Conservation (phyloP, 1,284 basidiomycete genomes). For the Sphaerobolus stellatus region DNA sequence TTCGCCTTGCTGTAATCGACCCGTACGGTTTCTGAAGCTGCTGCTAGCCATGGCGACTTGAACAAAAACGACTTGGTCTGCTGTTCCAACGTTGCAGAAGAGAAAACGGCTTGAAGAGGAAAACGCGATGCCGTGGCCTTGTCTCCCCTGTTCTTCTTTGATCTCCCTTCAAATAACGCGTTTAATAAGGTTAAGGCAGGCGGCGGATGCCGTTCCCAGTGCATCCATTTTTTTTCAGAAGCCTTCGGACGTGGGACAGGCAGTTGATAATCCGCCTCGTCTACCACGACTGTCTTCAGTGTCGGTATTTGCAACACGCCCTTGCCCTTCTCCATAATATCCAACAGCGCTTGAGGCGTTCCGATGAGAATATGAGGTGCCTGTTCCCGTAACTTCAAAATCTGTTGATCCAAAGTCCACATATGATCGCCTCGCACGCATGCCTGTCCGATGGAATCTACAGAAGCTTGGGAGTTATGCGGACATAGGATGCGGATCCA, state of each 20-base stretch:
- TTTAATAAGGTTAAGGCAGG: slow-evolving; percentile 12
- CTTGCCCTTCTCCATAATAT: slow-evolving; percentile 47
- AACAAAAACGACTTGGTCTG: slow-evolving; percentile 53
- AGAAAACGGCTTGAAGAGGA: slow-evolving; percentile 9
- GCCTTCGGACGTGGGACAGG: slow-evolving; percentile 34
- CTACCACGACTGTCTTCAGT: slow-evolving; percentile 62
- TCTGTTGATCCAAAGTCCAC: slow-evolving; percentile 29
- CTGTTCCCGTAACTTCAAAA: slow-evolving; percentile 38
- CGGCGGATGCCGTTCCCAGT: slow-evolving; percentile 14
- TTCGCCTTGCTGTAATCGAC: slow-evolving; percentile 17
- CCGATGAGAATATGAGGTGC: slow-evolving; percentile 68
- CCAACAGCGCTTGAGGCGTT: slow-evolving; percentile 66
- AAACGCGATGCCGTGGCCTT: slow-evolving; percentile 9
- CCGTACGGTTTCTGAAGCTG: slow-evolving; percentile 6
- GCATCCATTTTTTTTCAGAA: slow-evolving; percentile 8
- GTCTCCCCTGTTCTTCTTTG: slow-evolving; percentile 9
- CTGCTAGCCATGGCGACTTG: slow-evolving; percentile 21
- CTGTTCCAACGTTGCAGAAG: slow-evolving; percentile 55
- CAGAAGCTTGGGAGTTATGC: slow-evolving; percentile 25
- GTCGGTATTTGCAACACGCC: slow-evolving; percentile 43
- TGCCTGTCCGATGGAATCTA: slow-evolving; percentile 55
- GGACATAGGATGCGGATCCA: slow-evolving; percentile 58
- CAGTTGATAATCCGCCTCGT: slow-evolving; percentile 73
- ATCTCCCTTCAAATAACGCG: slow-evolving; percentile 13
- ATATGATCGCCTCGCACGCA: slow-evolving; percentile 49